Evolutionary conservation across 1,284 basidiomycete genomes (phyloP), one percentile per base, ranked within the genome.

Genomic region (Flammula alnicola): DNA sequence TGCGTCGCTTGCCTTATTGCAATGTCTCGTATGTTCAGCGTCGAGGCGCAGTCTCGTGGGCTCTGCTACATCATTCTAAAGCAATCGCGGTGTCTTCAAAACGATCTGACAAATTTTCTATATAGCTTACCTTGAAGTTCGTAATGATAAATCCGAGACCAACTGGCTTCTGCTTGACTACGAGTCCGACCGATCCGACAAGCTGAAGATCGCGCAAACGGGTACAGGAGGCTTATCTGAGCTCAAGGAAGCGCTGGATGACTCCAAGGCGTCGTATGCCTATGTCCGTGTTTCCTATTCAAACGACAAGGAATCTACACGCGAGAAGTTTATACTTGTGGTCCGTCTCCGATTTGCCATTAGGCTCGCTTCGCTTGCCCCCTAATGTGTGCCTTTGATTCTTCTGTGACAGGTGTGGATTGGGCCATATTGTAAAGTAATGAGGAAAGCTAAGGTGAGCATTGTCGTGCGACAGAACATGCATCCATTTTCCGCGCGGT

Each of bases 141-240:
- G 93, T 60, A 79, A 76, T 51, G 83, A 91, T 77, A 93, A 92
- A 67, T 78, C 84, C 45, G 87, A 89, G 33, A 88, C 84, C 36
- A 94, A 90, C 65, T 95, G 93, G 93, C 64, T 93, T 44, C 75
- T 95, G 49, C 72, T 94, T 48, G 89, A 94, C 68, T 95, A 95
- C 68, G 86, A 91, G 83, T 83, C 81, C 61, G 91, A 93, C 69
- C 84, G 84, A 61, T 93, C 91, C 37, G 90, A 95, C 79, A 91
- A 84, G 66, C 81, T 95, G 60, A 70, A 74, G 57, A 73, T 96
- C 61, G 85, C 89, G 20, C 69, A 78, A 62, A 93, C 89, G 16
- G 93, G 93, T 42, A 80, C 81, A 35, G 90, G 87, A 35, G 90
- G 90, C 50, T 79, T 95, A 27, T 62, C 74, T 20, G 92, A 95